Base-by-base conservation (phyloP, 352 stramenopile genomes). In the Globisporangium carolinianum region DNA sequence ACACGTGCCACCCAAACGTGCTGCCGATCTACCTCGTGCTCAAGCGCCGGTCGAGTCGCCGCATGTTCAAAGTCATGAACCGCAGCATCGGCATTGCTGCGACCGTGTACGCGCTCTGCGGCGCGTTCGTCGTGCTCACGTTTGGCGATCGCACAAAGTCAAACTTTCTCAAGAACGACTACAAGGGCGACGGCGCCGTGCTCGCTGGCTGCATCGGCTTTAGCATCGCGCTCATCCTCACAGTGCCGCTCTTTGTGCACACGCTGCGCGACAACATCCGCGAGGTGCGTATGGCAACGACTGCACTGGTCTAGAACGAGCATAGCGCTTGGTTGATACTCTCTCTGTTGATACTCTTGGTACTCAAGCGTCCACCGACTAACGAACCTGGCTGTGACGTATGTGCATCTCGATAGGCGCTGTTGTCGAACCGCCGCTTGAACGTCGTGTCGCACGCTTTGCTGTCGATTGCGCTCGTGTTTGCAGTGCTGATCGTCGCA, bases 61-160 rank as follows among this genome's bases (percentile, higher is more conserved):
- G 86, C 36, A 96, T 94, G 84, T 89, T 87, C 75, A 96, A 96
- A 59, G 60, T 96, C 38, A 87, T 95, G 72, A 87, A 92, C 57
- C 81, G 86, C 47, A 91, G 83, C 61, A 79, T 96, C 53, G 81
- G 73, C 15, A 73, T 94, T 41, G 86, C 83, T 6, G 83, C 79
- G 2, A 61, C 69, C 0, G 76, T 94, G 37, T 96, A 96, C 63
- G 63, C 71, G n/a, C 47, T 94, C 14, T 90, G 86, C 47, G 79
- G 84, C 6, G 72, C 76, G 17, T 94, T 94, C 61, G 86, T 91
- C 36, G 83, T 94, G 58, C 69, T 96, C 55, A 96, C 86, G 36
- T 96, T 96, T 54, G 85, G 85, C 5, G 77, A 84, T 6, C 60
- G 70, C 8, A 93, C 84, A 1, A 66, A 72, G 39, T 89, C 84